A percentile compares a stretch with the other conserved stretches of the same genome.
Evolutionary conservation across 1,284 basidiomycete genomes (phyloP).

Genomic region (Cutaneotrichosporon cutaneum): DNA sequence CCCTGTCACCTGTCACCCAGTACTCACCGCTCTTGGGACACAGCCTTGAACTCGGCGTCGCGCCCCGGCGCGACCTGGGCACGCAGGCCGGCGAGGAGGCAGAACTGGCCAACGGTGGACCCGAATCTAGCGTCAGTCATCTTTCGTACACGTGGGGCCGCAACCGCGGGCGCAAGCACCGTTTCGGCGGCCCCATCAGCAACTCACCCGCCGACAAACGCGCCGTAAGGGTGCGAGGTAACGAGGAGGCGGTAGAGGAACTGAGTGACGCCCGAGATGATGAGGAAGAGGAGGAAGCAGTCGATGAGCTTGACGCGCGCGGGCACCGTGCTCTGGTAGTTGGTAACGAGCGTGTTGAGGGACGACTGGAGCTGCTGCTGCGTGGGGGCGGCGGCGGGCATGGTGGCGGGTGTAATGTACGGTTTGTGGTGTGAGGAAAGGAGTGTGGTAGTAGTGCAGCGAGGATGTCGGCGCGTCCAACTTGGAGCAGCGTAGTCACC

Average conservation of each 20-base stretch:
- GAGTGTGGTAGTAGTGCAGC: no score
- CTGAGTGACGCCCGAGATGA: slow-evolving; percentile 84
- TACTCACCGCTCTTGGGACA: slow-evolving; percentile 88
- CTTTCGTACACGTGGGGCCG: no score
- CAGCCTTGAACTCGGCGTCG: slow-evolving; percentile 70
- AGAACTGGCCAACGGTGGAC: slow-evolving; percentile 94
- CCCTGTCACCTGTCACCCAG: not conserved
- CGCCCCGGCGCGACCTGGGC: slow-evolving; percentile 79
- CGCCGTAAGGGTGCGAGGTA: slow-evolving; percentile 94
- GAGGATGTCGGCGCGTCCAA: not conserved
- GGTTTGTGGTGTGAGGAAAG: not conserved
- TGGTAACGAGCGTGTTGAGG: slow-evolving; percentile 66
- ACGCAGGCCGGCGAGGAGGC: slow-evolving; percentile 85
- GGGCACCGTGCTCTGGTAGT: slow-evolving; percentile 75
- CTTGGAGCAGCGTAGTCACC: not conserved
- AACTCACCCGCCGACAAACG: slow-evolving; percentile 88
- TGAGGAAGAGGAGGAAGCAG: slow-evolving; percentile 85
- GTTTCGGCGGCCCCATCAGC: not conserved
- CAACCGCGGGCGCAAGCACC: not conserved
- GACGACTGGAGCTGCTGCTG: slow-evolving; percentile 45
- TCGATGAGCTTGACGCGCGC: slow-evolving; percentile 90
- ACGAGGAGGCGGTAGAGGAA: slow-evolving; percentile 89
- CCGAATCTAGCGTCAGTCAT: slow-evolving; percentile 65
- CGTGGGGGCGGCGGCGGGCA: slow-evolving; percentile 8
- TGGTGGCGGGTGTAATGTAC: not conserved